phyloP scores from a whole-genome alignment of 2,329 filamentous ascomycete species.

The Colletotrichum tamarilloi region DNA sequence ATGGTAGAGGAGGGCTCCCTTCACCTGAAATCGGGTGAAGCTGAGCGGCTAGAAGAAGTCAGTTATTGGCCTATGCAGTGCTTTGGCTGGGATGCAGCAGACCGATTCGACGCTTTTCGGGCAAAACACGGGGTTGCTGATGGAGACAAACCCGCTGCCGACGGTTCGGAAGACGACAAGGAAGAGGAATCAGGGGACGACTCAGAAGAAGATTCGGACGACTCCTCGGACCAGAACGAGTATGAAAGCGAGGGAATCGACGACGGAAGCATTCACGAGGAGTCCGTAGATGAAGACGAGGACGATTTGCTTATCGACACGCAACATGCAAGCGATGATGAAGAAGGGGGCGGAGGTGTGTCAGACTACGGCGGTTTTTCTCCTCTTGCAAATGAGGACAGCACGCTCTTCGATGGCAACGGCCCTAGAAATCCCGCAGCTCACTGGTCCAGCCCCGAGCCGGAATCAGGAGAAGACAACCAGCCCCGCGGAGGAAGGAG shows the following conservation, averaged over 20 bases:
- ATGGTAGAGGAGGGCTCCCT: not conserved
- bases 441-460: conserved; percentile 46
- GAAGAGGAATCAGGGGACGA: not conserved
- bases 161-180: not conserved
- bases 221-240: conserved; percentile 38
- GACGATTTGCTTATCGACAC: conserved; percentile 26
- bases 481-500: conserved; percentile 31
- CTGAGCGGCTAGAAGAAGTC: conserved; percentile 1
- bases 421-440: conserved; percentile 10
- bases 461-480: conserved; percentile 29
- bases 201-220: not conserved
- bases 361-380: conserved; percentile 25
- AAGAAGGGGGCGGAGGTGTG: conserved; percentile 38
- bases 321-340: conserved; percentile 39
- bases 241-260: conserved; percentile 55
- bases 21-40: not conserved
- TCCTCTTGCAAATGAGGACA: conserved; percentile 26
- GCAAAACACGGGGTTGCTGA: conserved; percentile 9
- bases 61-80: conserved; percentile 19
- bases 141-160: not conserved
- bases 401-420: conserved; percentile 23
- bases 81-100: conserved; percentile 27
- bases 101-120: conserved; percentile 17
- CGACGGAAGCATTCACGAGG: conserved; percentile 45
- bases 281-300: conserved; percentile 22